Conservation (phyloP, 306 rosid genomes). For the Fragaria vesca region DNA sequence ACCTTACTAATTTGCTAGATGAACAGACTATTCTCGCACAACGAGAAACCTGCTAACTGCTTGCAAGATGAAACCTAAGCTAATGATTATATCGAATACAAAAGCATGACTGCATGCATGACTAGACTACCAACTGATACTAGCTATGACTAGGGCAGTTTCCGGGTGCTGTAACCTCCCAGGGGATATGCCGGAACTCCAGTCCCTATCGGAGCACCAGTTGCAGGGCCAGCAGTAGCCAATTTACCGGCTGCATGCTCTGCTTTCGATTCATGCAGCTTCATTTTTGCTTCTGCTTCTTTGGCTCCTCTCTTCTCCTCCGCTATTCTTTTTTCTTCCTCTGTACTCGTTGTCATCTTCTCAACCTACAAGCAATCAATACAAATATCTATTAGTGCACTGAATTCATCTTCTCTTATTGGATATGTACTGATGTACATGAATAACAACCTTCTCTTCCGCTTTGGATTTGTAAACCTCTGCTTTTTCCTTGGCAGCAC, state of each 20-base stretch:
- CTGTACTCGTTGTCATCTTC: conserved; percentile 38
- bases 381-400: neutral
- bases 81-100: neutral
- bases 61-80: neutral
- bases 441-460: conserved; percentile 45
- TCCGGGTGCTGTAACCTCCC: neutral
- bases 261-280: conserved; percentile 65
- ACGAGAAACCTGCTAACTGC: no score
- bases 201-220: neutral
- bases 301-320: conserved; percentile 53
- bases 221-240: neutral
- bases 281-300: conserved; percentile 62
- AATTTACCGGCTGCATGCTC: conserved; percentile 30
- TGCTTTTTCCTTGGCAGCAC: conserved; percentile 50
- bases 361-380: neutral
- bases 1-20: no score
- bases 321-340: conserved; percentile 49
- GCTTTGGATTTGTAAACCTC: conserved; percentile 51
- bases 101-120: neutral
- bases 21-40: no score
- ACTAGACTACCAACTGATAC: neutral
- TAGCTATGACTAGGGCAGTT: neutral
- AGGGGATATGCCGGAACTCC: neutral
- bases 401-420: neutral
- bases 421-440: neutral